Conservation (phyloP, 148 eudicot genomes). For the Persicaria tinctoria region DNA sequence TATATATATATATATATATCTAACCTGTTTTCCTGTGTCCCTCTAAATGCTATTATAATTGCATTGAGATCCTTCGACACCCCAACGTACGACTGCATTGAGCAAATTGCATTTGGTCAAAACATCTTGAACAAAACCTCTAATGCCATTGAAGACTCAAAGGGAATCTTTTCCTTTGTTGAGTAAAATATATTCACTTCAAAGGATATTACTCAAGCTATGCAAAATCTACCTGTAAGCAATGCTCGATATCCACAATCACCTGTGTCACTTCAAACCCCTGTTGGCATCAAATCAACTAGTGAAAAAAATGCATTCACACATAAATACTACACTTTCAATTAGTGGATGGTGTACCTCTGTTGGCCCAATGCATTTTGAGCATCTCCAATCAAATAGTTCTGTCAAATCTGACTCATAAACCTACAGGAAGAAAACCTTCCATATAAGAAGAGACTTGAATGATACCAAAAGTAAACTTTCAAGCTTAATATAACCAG, state of each 20-base stretch:
- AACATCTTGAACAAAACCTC: not conserved
- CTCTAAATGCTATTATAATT: slow-evolving; percentile 85
- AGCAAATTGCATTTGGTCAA: not conserved
- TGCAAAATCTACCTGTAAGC: slow-evolving; percentile 53
- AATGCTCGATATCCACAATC: slow-evolving; percentile 76
- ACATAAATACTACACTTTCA: not conserved
- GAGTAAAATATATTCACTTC: not conserved
- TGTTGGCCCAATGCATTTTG: slow-evolving; percentile 74
- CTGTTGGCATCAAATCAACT: slow-evolving; percentile 30
- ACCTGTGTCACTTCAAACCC: slow-evolving; percentile 87
- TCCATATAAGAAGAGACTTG: not conserved
- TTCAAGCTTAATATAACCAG: not conserved
- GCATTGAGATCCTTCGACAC: slow-evolving; percentile 75
- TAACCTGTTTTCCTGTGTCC: slow-evolving; percentile 88
- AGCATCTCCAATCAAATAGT: slow-evolving; percentile 81
- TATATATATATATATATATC: not conserved
- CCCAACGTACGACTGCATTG: slow-evolving; percentile 83
- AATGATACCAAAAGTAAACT: not conserved
- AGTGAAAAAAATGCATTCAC: not conserved
- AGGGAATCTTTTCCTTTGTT: not conserved
- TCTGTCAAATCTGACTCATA: slow-evolving; percentile 89
- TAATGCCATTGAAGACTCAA: slow-evolving; percentile 1
- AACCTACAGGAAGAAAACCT: slow-evolving; percentile 38
- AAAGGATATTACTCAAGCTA: not conserved
- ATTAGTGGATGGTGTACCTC: slow-evolving; percentile 34